A percentile compares a stretch with the other conserved stretches of the same genome.
Evolutionary conservation across 2,329 filamentous ascomycete genomes (phyloP).

Genomic region (Verticillium klebahnii): DNA sequence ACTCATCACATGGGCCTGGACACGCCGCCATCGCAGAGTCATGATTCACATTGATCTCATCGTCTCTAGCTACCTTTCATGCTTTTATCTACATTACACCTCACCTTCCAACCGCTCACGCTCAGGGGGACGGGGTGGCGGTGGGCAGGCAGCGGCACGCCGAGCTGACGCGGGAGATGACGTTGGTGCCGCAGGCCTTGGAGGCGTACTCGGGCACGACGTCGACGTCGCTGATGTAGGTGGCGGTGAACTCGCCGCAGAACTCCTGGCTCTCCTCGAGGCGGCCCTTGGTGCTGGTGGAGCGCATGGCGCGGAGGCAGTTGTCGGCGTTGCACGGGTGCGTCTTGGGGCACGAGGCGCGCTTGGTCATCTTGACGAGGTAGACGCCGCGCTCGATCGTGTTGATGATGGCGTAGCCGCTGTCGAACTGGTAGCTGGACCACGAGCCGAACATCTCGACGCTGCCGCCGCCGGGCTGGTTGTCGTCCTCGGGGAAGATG

Average conservation of each 20-base stretch:
- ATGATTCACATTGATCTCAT: background rate
- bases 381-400: slow-evolving; percentile 12
- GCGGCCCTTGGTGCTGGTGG: slow-evolving; percentile 5
- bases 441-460: slow-evolving; percentile 8
- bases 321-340: slow-evolving; percentile 11
- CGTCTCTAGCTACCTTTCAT: background rate
- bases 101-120: background rate
- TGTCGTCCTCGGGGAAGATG: slow-evolving; percentile 11
- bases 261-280: slow-evolving; percentile 10
- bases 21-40: background rate
- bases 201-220: slow-evolving; percentile 5
- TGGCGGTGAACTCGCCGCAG: slow-evolving; percentile 5
- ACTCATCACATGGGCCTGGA: no score
- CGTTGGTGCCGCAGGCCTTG: slow-evolving; percentile 7
- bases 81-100: background rate
- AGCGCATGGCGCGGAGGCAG: slow-evolving; percentile 10
- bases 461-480: slow-evolving; percentile 10
- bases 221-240: slow-evolving; percentile 1
- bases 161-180: slow-evolving; percentile 9
- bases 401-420: slow-evolving; percentile 11
- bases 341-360: slow-evolving; percentile 7
- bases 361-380: slow-evolving; percentile 9
- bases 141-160: slow-evolving; percentile 12
- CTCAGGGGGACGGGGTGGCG: background rate
- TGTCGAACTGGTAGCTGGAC: slow-evolving; percentile 7